A percentile compares a stretch with the other conserved stretches of the same genome.
phyloP scores from a whole-genome alignment of 108 stramenopile genomes.

The Cyclotella cryptica region DNA sequence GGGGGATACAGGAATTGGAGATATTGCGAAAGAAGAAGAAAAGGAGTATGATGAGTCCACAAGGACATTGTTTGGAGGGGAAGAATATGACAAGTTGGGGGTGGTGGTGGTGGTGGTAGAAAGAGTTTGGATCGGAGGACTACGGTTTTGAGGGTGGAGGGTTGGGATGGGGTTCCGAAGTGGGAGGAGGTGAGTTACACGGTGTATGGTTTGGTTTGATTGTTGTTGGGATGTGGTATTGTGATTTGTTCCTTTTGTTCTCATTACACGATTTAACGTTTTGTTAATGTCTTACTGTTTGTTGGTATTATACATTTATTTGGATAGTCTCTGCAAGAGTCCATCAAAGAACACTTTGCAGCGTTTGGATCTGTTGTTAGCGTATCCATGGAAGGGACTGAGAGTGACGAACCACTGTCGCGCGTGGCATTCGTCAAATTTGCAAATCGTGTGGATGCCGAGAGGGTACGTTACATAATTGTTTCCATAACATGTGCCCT shows the following conservation, averaged over 20 bases:
- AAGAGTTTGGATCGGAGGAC: conserved; percentile 48
- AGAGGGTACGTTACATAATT: conserved; percentile 19
- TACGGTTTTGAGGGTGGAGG: conserved; percentile 39
- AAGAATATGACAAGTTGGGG: too few species aligned
- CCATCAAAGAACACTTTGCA: conserved; percentile 35
- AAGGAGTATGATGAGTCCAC: too few species aligned
- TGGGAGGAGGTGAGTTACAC: conserved; percentile 2
- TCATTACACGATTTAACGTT: neutral
- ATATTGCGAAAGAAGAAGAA: too few species aligned
- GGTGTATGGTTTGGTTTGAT: too few species aligned
- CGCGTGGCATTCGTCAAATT: conserved; percentile 24
- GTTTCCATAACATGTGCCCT: neutral
- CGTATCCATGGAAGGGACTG: conserved; percentile 17
- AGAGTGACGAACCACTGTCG: neutral
- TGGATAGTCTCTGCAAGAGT: neutral
- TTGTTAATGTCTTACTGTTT: neutral
- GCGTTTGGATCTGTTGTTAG: conserved; percentile 21
- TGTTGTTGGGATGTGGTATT: too few species aligned
- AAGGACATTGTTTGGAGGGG: conserved; percentile 21
- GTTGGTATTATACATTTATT: neutral
- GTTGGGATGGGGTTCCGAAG: too few species aligned
- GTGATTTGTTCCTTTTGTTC: too few species aligned
- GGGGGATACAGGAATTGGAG: conserved; percentile 28
- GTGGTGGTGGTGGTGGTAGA: conserved; percentile 20
- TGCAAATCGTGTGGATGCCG: conserved; percentile 33